Evolutionary conservation across 805 yeast genomes (phyloP), one percentile per base, ranked within the genome.

Genomic region (Yamadazyma philogaea): DNA sequence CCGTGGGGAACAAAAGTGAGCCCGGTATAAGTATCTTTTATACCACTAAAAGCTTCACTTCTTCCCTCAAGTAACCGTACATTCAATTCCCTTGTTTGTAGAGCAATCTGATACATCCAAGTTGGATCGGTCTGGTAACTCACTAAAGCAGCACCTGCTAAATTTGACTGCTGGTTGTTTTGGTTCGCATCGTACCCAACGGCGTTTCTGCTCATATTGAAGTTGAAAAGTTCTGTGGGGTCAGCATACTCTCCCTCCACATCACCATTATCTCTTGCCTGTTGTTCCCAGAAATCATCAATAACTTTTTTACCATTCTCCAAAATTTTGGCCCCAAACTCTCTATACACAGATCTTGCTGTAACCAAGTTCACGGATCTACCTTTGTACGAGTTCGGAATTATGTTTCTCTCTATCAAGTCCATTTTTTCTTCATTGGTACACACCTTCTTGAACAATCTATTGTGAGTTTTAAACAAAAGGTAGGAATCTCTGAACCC

Each of bases 401-500:
- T 77, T 32, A 87, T 70, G 19, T 84, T 87, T 28, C 95, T 75
- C 33, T 81, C 81, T 36, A 93, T 87, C 54, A 93, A 68, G 54
- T 87, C 91, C 65, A 77, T 77, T 59, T 91, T 91, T 59, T 89
- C 95, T 14, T 78, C 84, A 47, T 85, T 87, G 8, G 78, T 72
- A 35, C 90, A 71, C 8, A 85, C 79, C 47, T 84, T 77, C 57
- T 90, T 88, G 68, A 75, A 83, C 40, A 93, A 69, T 39, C 78
- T 72, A 39, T 81, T 77, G 65, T 91, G 96, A 38, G 89, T 85
- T 58, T 90, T 95, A 66, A 91, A 89, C 46, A 91, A 72, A 40
- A 89, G 70, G 56, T 91, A 89, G 2, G 96, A 87, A 59, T 91
- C 97, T 52, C 96, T 76, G 66, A 89, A 87, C 3, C 97, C 98